Base-by-base conservation (phyloP, 176 grass and related monocot species). In the Cymbopogon citratus region DNA sequence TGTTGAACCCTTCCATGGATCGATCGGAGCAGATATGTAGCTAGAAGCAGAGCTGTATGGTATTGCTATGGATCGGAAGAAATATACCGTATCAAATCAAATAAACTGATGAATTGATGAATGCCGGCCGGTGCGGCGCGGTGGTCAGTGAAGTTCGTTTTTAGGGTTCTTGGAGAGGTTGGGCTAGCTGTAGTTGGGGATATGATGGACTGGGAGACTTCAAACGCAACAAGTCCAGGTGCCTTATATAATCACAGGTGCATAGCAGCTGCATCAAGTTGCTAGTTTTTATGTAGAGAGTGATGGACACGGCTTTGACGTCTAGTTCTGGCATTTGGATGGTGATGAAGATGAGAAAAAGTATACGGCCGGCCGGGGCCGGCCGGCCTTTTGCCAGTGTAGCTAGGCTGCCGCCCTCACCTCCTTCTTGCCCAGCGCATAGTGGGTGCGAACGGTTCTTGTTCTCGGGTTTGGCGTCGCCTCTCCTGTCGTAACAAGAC, bases 321-420 rank as follows among this genome's bases (percentile, higher is more conserved):
- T 88, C 9, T 73, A 72, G 57, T n/a, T 45, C 56, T 83, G 86
- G 66, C 86, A 45, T 88, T 71, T 78, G 43, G 72, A 64, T 14
- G 51, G 51, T 6, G 51, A 68, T 62, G 11, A 52, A 13, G 14
- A 56, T 18, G n/a, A 60, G 6, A 41, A 63, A 87, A 78, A 83
- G 19, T 57, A 83, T 6, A 83, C 44, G 43, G 86, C 86, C 86
- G 86, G 80, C 86, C 86, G 85, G 9, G 14, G 64, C 84, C 45
- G 86, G 86, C 86, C 85, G 85, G 51, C 77, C 11, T 2, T 8
- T 15, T 60, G 49, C 64, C 49, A 16, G 56, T 34, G 4, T 10
- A 60, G 19, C 38, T 15, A 3, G 10, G 5, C n/a, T 23, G 5
- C 52, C 21, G 79, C 72, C 46, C 46, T 49, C 80, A 65, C n/a